phyloP scores from a whole-genome alignment of 2,329 filamentous ascomycete species.

The Colletotrichum sp. region DNA sequence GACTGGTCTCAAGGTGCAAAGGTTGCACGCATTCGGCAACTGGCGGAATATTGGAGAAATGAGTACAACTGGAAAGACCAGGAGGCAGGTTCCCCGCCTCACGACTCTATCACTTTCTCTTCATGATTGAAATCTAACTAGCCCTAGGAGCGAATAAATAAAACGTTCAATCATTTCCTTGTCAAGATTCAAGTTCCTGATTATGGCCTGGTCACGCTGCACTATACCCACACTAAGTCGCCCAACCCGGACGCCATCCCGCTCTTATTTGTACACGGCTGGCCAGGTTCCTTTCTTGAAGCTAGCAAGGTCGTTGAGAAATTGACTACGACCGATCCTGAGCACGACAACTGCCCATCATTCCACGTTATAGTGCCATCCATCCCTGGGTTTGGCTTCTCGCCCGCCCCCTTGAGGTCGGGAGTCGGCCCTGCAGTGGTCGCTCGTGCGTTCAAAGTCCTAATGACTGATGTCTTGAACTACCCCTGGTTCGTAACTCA shows the following conservation, averaged over 20 bases:
- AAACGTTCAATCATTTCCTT: slow-evolving; percentile 15
- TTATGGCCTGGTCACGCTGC: slow-evolving; percentile 27
- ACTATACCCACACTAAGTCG: slow-evolving; percentile 34
- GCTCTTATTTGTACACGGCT: slow-evolving; percentile 46
- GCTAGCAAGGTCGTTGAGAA: slow-evolving; percentile 33
- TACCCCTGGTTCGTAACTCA: slow-evolving; percentile 38
- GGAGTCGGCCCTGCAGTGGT: slow-evolving; percentile 35
- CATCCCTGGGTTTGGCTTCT: slow-evolving; percentile 50
- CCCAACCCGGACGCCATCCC: slow-evolving; percentile 37
- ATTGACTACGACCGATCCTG: slow-evolving; percentile 32
- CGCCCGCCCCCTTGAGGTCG: slow-evolving; percentile 29
- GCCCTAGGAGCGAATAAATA: not conserved
- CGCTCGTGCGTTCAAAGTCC: slow-evolving; percentile 35
- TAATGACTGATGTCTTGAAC: slow-evolving; percentile 43
- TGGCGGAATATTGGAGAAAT: slow-evolving; percentile 17
- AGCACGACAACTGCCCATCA: slow-evolving; percentile 31
- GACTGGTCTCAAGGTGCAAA: slow-evolving; percentile 23
- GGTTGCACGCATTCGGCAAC: slow-evolving; percentile 3
- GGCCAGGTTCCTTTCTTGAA: slow-evolving; percentile 48
- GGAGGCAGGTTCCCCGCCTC: not conserved
- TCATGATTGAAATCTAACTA: not conserved
- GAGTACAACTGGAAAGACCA: slow-evolving; percentile 13
- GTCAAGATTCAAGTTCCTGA: slow-evolving; percentile 21
- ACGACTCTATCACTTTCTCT: not conserved
- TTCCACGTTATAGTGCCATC: slow-evolving; percentile 54